Base-by-base conservation (phyloP, 2,329 filamentous ascomycete species). In the Diplodia mutila region DNA sequence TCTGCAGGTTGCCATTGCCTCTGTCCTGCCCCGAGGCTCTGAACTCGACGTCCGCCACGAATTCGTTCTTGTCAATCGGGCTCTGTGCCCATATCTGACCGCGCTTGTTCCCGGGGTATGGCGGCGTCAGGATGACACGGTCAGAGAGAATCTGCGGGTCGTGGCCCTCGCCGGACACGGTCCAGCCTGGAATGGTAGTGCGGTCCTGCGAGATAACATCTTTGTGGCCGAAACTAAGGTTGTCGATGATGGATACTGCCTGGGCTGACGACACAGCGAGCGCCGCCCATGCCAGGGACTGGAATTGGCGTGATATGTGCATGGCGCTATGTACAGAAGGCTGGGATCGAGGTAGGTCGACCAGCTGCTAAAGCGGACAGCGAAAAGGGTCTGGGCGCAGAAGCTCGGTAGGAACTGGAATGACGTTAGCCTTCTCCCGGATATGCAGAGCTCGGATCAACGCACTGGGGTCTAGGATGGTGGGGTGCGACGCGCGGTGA, bases 51-150 rank as follows among this genome's bases (percentile, higher is more conserved):
- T 97, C 92, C 61, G 89, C 88, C 9, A 88, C 86, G 93, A 93
- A 99, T 78, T 90, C 85, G n/a, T 84, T 80, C 69, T 89, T 83
- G 59, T 91, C 83, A 39, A 79, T 67, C 1, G 85, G 75, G 68
- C 83, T 83, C 70, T 93, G 88, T 37, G 90, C 85, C 94, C 95
- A 99, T 72, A 95, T 78, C 61, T 91, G 90, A 69, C 92, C 92
- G 77, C 93, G 89, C 75, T 91, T 89, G 80, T 93, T 93, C 66
- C 95, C 95, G 6, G 93, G 93, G 59, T 89, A 89, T 16, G 93
- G 90, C 12, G 95, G 94, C 1, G 95, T 99, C 67, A 99, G 87
- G 77, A 99, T 91, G 69, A 98, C 77, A 78, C 94, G 93, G 84
- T 98, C 94, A 72, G 93, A 97, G 69, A 97, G 87, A 70, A 89